phyloP scores from a whole-genome alignment of 176 grass and related monocot genomes.

The Ensete ventricosum region DNA sequence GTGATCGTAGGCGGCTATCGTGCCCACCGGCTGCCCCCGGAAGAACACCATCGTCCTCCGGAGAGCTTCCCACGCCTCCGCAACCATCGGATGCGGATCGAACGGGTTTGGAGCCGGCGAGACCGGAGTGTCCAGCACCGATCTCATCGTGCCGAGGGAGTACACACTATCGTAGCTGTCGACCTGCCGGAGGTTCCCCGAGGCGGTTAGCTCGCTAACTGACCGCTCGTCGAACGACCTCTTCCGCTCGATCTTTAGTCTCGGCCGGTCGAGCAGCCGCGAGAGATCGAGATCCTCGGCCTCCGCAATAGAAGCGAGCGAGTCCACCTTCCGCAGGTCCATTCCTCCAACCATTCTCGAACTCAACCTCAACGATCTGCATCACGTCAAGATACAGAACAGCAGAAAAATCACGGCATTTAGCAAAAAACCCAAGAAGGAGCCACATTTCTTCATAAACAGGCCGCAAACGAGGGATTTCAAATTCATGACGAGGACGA shows the following conservation, averaged over 20 bases:
- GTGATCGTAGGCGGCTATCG: conserved; percentile 3
- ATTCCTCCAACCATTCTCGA: background rate
- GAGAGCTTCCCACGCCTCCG: conserved; percentile 5
- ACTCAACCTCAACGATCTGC: background rate
- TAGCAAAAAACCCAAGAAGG: background rate
- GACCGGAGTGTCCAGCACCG: background rate
- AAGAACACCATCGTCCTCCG: background rate
- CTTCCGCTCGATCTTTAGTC: conserved; percentile 1
- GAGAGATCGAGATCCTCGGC: conserved; percentile 1
- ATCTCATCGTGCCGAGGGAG: background rate
- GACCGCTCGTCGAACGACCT: background rate
- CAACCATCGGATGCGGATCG: conserved; percentile 3
- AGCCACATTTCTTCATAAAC: background rate
- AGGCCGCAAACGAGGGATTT: background rate
- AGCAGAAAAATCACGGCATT: background rate
- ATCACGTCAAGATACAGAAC: background rate
- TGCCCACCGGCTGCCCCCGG: background rate
- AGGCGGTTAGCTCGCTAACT: background rate
- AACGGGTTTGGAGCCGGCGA: background rate
- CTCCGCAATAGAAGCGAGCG: background rate
- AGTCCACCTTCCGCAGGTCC: background rate
- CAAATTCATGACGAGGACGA: too few species aligned
- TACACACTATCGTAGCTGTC: background rate
- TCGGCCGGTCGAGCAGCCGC: background rate
- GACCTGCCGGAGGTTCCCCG: background rate